Conservation (phyloP, 352 stramenopile species). For the Pythium scleroteichum region DNA sequence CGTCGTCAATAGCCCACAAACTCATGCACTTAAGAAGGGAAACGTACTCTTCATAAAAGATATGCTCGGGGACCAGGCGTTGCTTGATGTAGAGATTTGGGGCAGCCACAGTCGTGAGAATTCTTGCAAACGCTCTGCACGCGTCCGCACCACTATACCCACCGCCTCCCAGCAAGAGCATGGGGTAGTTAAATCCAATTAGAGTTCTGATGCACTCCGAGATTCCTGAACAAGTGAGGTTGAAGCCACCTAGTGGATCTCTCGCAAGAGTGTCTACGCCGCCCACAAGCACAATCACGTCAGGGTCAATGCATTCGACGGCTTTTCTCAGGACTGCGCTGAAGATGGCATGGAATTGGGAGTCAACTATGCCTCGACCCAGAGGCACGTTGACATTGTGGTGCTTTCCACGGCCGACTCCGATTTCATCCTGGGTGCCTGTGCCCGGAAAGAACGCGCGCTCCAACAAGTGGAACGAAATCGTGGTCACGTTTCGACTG, state of each 20-base stretch:
- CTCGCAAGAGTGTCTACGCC: slow-evolving; percentile 64
- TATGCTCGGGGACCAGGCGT: slow-evolving; percentile 48
- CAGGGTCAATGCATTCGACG: slow-evolving; percentile 39
- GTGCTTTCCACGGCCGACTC: slow-evolving; percentile 35
- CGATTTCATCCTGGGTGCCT: slow-evolving; percentile 29
- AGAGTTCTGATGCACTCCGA: slow-evolving; percentile 35
- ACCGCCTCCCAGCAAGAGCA: slow-evolving; percentile 63
- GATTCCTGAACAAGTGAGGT: slow-evolving; percentile 46
- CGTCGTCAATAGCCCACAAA: not conserved
- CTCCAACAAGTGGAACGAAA: slow-evolving; percentile 58
- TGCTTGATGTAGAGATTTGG: slow-evolving; percentile 23
- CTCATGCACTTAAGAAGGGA: not conserved
- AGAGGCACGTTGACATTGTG: slow-evolving; percentile 70
- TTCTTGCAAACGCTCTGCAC: slow-evolving; percentile 45
- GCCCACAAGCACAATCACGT: slow-evolving; percentile 64
- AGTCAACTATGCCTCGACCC: slow-evolving; percentile 51
- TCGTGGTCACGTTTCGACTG: slow-evolving; percentile 43
- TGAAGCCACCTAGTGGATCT: slow-evolving; percentile 48
- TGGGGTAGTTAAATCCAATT: slow-evolving; percentile 32
- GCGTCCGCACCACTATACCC: slow-evolving; percentile 70
- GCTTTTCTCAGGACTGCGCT: slow-evolving; percentile 37
- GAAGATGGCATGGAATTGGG: slow-evolving; percentile 53
- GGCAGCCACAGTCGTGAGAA: slow-evolving; percentile 47
- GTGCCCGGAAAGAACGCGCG: slow-evolving; percentile 55
- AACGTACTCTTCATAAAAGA: slow-evolving; percentile 54